Evolutionary conservation across 805 yeast genomes (phyloP).

Genomic region (Candida sanyiensis): DNA sequence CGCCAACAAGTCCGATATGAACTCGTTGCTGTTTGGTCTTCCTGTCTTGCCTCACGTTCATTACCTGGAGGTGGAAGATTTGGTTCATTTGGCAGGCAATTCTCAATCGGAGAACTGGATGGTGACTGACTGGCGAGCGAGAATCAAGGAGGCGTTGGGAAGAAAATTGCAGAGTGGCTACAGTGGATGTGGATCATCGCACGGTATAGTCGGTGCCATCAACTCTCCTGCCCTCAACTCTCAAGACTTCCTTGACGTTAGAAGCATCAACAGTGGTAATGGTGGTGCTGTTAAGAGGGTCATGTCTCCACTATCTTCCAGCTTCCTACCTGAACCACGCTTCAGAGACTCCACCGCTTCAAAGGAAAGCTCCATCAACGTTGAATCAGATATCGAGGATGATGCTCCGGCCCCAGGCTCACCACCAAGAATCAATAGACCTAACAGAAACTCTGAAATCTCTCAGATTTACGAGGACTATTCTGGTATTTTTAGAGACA

Average conservation of each 20-base stretch:
- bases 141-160: conserved; percentile 50
- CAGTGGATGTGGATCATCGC: conserved; percentile 69
- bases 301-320: conserved; percentile 32
- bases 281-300: conserved; percentile 20
- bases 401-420: conserved; percentile 11
- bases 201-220: conserved; percentile 57
- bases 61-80: conserved; percentile 61
- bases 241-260: conserved; percentile 26
- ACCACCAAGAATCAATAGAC: conserved; percentile 12
- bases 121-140: conserved; percentile 51
- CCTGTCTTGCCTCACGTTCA: conserved; percentile 77
- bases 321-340: conserved; percentile 32
- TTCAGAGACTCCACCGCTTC: conserved; percentile 23
- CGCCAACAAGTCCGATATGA: conserved; percentile 60
- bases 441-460: conserved; percentile 26
- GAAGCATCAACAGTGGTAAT: conserved; percentile 9
- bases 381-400: conserved; percentile 15
- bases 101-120: conserved; percentile 44
- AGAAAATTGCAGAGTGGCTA: conserved; percentile 55
- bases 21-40: conserved; percentile 69
- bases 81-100: conserved; percentile 36
- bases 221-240: conserved; percentile 41
- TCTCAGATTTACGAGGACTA: conserved; percentile 30
- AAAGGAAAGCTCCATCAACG: conserved; percentile 16
- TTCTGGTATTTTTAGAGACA: conserved; percentile 22